Evolutionary conservation across 768 basidiomycete genomes (phyloP), one percentile per base, ranked within the genome.

Genomic region (Amanita jacksonii): DNA sequence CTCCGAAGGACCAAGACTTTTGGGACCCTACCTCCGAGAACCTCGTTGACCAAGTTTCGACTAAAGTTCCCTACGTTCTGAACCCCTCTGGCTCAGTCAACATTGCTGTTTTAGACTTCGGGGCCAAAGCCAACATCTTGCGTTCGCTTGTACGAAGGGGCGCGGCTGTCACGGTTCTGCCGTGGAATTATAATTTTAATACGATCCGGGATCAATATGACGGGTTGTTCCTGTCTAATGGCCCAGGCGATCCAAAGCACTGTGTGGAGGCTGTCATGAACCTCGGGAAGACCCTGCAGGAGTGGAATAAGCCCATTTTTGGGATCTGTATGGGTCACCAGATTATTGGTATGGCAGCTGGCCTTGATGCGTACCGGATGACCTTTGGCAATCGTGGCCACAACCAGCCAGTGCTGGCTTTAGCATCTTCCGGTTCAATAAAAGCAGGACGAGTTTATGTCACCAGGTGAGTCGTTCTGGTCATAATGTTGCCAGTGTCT

Each of bases 251-350:
- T 63, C 96, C 96, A 4, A 69, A 68, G 49, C 84, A 87, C 51
- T 93, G 90, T 64, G 81, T 82, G 76, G 80, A 86, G 45, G 90
- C 90, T 16, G 87, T 81, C 8, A 56, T 80, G 45, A 77, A 85
- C 49, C 76, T 98, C 35, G 77, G 89, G 52, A 74, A 74, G 55
- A 94, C 91, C 8, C 63, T 99, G 40, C 54, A 71, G 24, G 89
- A 93, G 63, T 98, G 94, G 94, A 66, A 79, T 58, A 89, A 81
- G 59, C 96, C 96, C 8, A 74, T 98, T 31, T 98, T 98, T 52
- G 96, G 96, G 43, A 93, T 99, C 52, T 99, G 96, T 65, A 98
- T 99, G 96, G 96, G 94, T 40, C 90, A 98, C 60, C 94, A 98
- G 64, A 76, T 99, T 53, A 86, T 99, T 52, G 96, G 94, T 38